A percentile compares a stretch with the other conserved stretches of the same genome.
phyloP scores from a whole-genome alignment of 306 rosid genomes.

The Malus sylvestris region DNA sequence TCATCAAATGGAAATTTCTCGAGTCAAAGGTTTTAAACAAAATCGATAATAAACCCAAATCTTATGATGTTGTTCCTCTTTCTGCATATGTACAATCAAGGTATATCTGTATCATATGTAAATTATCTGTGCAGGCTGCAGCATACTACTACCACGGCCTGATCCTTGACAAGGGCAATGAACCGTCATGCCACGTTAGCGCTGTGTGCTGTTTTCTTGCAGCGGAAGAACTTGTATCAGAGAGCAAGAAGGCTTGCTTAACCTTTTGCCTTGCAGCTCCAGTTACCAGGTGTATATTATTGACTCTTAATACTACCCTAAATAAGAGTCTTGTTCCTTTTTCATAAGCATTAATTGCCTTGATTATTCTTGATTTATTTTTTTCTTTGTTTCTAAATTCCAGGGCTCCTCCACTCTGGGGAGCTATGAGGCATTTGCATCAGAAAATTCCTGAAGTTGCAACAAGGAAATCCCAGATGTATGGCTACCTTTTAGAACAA shows the following conservation, averaged over 20 bases:
- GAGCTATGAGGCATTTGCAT: constrained; percentile 69
- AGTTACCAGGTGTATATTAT: constrained; percentile 60
- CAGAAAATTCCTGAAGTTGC: constrained; percentile 94
- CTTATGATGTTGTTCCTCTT: neutral
- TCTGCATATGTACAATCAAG: neutral
- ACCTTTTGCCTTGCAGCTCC: constrained; percentile 87
- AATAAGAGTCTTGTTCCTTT: neutral
- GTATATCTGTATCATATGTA: neutral
- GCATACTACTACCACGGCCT: constrained; percentile 92
- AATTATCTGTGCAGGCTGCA: constrained; percentile 51
- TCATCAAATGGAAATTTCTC: constrained; percentile 88
- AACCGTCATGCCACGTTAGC: constrained; percentile 54
- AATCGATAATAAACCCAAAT: neutral
- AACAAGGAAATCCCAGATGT: constrained; percentile 75
- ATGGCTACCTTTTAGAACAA: constrained; percentile 78
- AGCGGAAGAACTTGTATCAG: constrained; percentile 70
- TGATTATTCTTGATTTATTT: neutral
- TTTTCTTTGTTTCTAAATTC: neutral
- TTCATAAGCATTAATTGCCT: neutral
- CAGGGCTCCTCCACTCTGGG: constrained; percentile 91
- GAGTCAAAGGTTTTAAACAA: constrained; percentile 62
- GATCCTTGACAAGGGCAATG: constrained; percentile 78
- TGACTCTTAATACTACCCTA: neutral
- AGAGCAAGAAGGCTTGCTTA: constrained; percentile 80
- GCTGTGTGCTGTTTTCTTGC: constrained; percentile 89